Percentiles rank a stretch among this genome's conserved stretches.
Conservation (phyloP, 2,329 filamentous ascomycete species). For the Mycogone perniciosa region DNA sequence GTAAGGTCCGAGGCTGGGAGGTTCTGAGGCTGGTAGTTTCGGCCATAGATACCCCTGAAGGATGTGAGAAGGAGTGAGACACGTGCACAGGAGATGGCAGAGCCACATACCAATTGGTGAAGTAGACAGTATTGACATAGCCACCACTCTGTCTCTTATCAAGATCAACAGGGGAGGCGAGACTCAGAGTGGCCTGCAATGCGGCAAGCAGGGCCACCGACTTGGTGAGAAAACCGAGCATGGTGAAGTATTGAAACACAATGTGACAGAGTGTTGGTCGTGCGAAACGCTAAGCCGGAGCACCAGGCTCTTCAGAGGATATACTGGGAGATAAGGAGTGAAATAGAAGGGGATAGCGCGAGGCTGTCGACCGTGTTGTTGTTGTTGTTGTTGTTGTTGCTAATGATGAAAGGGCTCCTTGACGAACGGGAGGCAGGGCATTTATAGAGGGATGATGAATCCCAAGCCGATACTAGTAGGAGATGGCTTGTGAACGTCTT, state of each 20-base stretch:
- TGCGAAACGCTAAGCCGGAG: neutral
- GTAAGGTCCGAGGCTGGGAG: conserved; percentile 65
- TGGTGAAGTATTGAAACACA: neutral
- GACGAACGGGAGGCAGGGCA: too few relatives aligned
- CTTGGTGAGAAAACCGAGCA: conserved; percentile 18
- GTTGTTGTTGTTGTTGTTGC: too few relatives aligned
- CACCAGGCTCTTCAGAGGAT: neutral
- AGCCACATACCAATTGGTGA: conserved; percentile 40
- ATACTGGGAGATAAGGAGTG: neutral
- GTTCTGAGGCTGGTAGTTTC: conserved; percentile 65
- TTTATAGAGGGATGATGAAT: too few relatives aligned
- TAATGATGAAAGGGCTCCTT: too few relatives aligned
- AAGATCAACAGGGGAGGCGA: conserved; percentile 18
- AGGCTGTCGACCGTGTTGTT: too few relatives aligned
- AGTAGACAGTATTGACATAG: conserved; percentile 37
- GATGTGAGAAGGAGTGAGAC: neutral
- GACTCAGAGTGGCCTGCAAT: conserved; percentile 19
- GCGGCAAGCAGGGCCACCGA: conserved; percentile 22
- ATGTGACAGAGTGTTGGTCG: neutral
- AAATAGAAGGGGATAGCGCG: too few relatives aligned
- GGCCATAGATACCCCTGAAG: conserved; percentile 63
- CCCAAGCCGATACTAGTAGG: too few relatives aligned
- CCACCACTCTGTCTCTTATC: conserved; percentile 19
- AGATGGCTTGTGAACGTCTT: too few relatives aligned
- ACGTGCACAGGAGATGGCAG: neutral